phyloP scores from a whole-genome alignment of 495 filamentous ascomycete species.

The Penicillium ucsense region DNA sequence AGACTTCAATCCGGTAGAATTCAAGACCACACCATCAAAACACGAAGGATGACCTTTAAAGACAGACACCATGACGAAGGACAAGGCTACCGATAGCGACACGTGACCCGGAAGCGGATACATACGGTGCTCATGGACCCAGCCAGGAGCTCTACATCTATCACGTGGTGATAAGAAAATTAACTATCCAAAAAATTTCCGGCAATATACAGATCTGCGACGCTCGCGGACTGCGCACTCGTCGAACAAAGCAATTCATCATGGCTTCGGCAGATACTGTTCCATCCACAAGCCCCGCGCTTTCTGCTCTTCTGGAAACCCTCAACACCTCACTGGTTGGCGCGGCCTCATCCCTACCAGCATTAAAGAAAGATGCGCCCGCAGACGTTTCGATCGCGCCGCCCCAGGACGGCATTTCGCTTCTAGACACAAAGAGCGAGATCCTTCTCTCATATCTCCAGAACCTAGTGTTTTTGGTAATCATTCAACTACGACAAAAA shows the following conservation, averaged over 20 bases:
- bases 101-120: constrained; percentile 1
- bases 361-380: constrained; percentile 24
- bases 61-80: constrained; percentile 2
- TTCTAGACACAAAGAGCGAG: constrained; percentile 91
- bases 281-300: constrained; percentile 14
- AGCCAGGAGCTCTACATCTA: too few species aligned
- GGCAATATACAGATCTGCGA: not conserved
- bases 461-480: constrained; percentile 80
- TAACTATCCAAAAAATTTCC: constrained; percentile 19
- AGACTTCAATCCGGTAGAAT: too few species aligned
- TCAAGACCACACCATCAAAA: too few species aligned
- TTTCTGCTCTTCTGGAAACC: constrained; percentile 51
- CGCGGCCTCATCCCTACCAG: constrained; percentile 51
- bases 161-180: constrained; percentile 32
- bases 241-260: constrained; percentile 4
- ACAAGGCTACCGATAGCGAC: not conserved
- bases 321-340: constrained; percentile 54
- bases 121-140: not conserved
- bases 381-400: constrained; percentile 43
- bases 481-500: constrained; percentile 65
- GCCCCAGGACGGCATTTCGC: constrained; percentile 78
- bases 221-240: not conserved
- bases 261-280: constrained; percentile 20
- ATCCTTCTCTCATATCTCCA: constrained; percentile 92
- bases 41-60: constrained; percentile 2